phyloP scores from a whole-genome alignment of 1,139 yeast species.

The Blastobotrys petasosporus region DNA sequence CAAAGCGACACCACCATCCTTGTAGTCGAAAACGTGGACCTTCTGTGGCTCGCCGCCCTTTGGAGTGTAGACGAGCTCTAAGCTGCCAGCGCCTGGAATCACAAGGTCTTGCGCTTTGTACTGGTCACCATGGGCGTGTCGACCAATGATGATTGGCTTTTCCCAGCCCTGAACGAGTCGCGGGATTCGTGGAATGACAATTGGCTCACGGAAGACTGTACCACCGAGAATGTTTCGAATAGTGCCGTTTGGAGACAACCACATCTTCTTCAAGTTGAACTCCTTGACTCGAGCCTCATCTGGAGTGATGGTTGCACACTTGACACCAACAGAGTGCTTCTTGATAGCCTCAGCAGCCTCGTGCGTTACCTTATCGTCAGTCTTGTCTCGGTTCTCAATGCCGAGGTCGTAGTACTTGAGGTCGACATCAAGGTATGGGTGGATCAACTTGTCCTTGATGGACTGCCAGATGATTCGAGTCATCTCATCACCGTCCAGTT shows the following conservation, averaged over 20 bases:
- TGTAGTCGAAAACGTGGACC: slow-evolving; percentile 64
- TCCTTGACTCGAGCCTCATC: slow-evolving; percentile 93
- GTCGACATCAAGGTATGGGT: slow-evolving; percentile 81
- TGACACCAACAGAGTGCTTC: slow-evolving; percentile 86
- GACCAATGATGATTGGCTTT: slow-evolving; percentile 89
- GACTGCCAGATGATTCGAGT: slow-evolving; percentile 87
- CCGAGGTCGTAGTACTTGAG: slow-evolving; percentile 90
- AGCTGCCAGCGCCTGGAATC: slow-evolving; percentile 70
- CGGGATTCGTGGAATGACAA: slow-evolving; percentile 84
- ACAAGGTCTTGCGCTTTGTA: slow-evolving; percentile 87
- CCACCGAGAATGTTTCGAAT: slow-evolving; percentile 93
- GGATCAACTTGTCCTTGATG: slow-evolving; percentile 69
- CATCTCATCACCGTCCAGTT: slow-evolving; percentile 96
- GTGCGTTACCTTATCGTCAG: slow-evolving; percentile 79
- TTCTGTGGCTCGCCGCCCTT: slow-evolving; percentile 53
- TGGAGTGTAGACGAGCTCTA: slow-evolving; percentile 76
- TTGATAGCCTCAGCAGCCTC: slow-evolving; percentile 90
- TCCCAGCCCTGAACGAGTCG: slow-evolving; percentile 91
- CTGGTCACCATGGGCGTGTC: slow-evolving; percentile 97
- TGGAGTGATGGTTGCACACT: slow-evolving; percentile 98
- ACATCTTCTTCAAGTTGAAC: slow-evolving; percentile 86
- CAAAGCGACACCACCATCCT: slow-evolving; percentile 75
- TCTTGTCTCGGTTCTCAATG: slow-evolving; percentile 75
- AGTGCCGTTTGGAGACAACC: slow-evolving; percentile 97
- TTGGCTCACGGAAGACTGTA: slow-evolving; percentile 94